phyloP scores from a whole-genome alignment of 1,139 yeast genomes.

The Saccharomyces hybrid region DNA sequence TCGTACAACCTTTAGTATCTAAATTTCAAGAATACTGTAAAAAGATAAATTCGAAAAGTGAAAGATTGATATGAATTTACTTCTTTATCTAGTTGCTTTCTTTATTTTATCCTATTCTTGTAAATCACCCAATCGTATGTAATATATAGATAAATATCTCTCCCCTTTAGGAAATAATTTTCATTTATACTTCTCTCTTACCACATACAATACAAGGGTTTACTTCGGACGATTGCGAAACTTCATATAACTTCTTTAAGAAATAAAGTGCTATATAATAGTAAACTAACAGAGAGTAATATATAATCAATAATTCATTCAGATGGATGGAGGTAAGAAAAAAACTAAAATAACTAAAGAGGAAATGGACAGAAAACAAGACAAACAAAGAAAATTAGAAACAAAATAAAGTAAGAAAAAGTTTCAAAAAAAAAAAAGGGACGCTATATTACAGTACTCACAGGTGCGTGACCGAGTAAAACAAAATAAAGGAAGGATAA shows the following conservation, averaged over 20 bases:
- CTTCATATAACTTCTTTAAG: not conserved
- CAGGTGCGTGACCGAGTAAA: not conserved
- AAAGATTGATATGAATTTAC: not conserved
- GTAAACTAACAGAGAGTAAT: not conserved
- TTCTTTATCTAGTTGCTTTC: not conserved
- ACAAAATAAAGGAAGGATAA: not conserved
- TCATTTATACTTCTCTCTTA: not conserved
- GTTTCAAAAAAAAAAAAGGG: not conserved
- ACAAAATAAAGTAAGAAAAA: not conserved
- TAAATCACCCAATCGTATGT: not conserved
- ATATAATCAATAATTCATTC: not conserved
- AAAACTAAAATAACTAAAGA: not conserved
- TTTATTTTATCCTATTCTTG: not conserved
- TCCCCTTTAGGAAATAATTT: not conserved
- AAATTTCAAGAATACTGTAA: too few species aligned
- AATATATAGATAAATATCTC: not conserved
- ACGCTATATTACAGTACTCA: not conserved
- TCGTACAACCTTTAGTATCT: not conserved
- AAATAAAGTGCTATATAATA: not conserved
- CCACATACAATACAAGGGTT: not conserved
- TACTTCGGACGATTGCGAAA: not conserved
- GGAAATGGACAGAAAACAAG: not conserved
- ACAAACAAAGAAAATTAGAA: not conserved
- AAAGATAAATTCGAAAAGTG: too few species aligned
- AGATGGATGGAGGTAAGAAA: not conserved